Evolutionary conservation across 2,329 filamentous ascomycete species (phyloP).

Genomic region (Beauveria asiatica): DNA sequence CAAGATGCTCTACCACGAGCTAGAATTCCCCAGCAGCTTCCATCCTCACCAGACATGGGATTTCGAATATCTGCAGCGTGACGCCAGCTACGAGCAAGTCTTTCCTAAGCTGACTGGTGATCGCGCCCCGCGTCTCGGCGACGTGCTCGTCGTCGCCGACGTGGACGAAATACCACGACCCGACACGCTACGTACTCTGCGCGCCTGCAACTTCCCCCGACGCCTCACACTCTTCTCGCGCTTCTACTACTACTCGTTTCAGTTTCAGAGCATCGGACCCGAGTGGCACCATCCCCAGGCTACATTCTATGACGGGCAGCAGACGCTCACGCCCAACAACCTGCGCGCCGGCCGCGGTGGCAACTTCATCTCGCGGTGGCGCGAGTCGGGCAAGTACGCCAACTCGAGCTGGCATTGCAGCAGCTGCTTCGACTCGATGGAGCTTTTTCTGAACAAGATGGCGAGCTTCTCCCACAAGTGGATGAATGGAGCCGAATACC

Average conservation of each 20-base stretch:
- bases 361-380: slow-evolving; percentile 4
- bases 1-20: slow-evolving; percentile 53
- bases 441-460: slow-evolving; percentile 48
- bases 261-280: slow-evolving; percentile 33
- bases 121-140: slow-evolving; percentile 35
- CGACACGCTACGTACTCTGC: slow-evolving; percentile 37
- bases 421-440: slow-evolving; percentile 49
- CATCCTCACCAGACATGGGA: slow-evolving; percentile 35
- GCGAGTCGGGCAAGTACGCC: slow-evolving; percentile 24
- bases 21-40: slow-evolving; percentile 36
- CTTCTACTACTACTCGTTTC: slow-evolving; percentile 52
- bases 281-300: slow-evolving; percentile 53
- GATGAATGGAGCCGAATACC: slow-evolving; percentile 42
- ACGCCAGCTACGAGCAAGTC: slow-evolving; percentile 50
- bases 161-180: slow-evolving; percentile 53
- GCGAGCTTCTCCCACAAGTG: slow-evolving; percentile 45
- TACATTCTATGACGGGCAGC: slow-evolving; percentile 36
- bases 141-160: slow-evolving; percentile 52
- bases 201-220: slow-evolving; percentile 43
- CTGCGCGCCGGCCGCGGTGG: slow-evolving; percentile 41
- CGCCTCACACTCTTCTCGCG: slow-evolving; percentile 42
- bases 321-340: slow-evolving; percentile 44
- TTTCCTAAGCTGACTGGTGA: slow-evolving; percentile 38
- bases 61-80: slow-evolving; percentile 42
- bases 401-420: slow-evolving; percentile 56